A percentile compares a stretch with the other conserved stretches of the same genome.
Conservation (phyloP, 371 early-diverging fungal genomes). For the Mortierella sp. region DNA sequence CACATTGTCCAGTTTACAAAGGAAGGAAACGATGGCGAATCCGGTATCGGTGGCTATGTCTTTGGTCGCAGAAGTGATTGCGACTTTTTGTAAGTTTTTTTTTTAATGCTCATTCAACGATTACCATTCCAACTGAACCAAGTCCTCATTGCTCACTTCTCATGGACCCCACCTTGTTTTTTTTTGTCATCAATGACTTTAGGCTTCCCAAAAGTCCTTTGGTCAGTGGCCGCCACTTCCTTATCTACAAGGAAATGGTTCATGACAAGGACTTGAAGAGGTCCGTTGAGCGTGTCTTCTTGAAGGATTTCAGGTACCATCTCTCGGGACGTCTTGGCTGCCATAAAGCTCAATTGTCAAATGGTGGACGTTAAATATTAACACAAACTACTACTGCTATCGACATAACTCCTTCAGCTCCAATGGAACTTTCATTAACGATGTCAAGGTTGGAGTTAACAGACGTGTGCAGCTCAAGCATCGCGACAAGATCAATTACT, state of each 20-base stretch:
- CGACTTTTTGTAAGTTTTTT: constrained; percentile 66
- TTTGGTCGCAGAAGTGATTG: constrained; percentile 74
- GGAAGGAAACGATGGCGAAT: constrained; percentile 49
- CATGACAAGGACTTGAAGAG: constrained; percentile 16
- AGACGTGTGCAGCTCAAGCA: constrained; percentile 66
- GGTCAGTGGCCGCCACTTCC: constrained; percentile 81
- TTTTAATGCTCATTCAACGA: too few relatives aligned
- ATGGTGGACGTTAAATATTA: not conserved
- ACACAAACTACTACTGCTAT: not conserved
- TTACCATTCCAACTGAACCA: not conserved
- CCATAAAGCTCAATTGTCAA: not conserved
- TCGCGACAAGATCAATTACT: constrained; percentile 77
- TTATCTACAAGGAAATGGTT: constrained; percentile 71
- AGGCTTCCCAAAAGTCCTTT: constrained; percentile 56
- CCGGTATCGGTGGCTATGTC: constrained; percentile 70
- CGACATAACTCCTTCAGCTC: constrained; percentile 60
- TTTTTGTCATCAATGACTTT: not conserved
- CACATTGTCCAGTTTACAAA: constrained; percentile 39
- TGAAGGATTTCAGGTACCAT: constrained; percentile 59
- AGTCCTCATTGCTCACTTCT: not conserved
- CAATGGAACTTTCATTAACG: constrained; percentile 85
- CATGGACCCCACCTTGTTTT: constrained; percentile 33
- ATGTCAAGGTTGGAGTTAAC: constrained; percentile 61
- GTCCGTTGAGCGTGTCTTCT: constrained; percentile 30
- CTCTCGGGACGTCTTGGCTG: constrained; percentile 22